Percentiles rank a stretch among this genome's conserved stretches.
phyloP scores from a whole-genome alignment of 805 yeast species.

The Metschnikowia aberdeeniae region DNA sequence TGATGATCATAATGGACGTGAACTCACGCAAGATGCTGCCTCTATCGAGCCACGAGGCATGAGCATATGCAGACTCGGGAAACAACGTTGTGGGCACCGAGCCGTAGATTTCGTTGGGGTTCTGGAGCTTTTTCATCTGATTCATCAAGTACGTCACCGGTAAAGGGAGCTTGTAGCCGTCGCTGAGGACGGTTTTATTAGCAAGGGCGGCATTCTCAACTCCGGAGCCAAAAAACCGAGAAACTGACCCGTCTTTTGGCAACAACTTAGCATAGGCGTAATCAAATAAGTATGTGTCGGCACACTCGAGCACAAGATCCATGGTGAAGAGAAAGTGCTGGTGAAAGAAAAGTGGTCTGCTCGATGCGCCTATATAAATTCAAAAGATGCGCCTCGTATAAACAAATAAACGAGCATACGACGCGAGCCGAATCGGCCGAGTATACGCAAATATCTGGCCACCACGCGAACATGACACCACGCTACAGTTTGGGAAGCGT shows the following conservation, averaged over 20 bases:
- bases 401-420: constrained; percentile 13
- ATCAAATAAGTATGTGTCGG: constrained; percentile 74
- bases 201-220: constrained; percentile 12
- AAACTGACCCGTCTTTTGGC: constrained; percentile 51
- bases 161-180: constrained; percentile 14
- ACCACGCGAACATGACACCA: constrained; percentile 1
- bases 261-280: constrained; percentile 62
- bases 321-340: constrained; percentile 32
- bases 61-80: constrained; percentile 51
- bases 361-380: constrained; percentile 3
- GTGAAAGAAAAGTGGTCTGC: not conserved
- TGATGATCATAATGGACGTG: constrained; percentile 60
- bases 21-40: constrained; percentile 69
- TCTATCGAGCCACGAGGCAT: constrained; percentile 69
- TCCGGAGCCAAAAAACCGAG: constrained; percentile 19
- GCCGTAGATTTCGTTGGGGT: constrained; percentile 52
- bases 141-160: constrained; percentile 13
- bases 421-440: constrained; percentile 13
- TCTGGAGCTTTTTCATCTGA: constrained; percentile 22
- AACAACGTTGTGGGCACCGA: constrained; percentile 58
- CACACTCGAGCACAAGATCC: constrained; percentile 87
- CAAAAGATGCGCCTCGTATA: constrained; percentile 3
- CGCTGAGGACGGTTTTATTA: constrained; percentile 12
- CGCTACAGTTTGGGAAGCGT: not conserved
- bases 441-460: constrained; percentile 4